Percentiles rank a stretch among this genome's conserved stretches.
phyloP scores from a whole-genome alignment of 306 rosid genomes.

The Fragaria vesca region DNA sequence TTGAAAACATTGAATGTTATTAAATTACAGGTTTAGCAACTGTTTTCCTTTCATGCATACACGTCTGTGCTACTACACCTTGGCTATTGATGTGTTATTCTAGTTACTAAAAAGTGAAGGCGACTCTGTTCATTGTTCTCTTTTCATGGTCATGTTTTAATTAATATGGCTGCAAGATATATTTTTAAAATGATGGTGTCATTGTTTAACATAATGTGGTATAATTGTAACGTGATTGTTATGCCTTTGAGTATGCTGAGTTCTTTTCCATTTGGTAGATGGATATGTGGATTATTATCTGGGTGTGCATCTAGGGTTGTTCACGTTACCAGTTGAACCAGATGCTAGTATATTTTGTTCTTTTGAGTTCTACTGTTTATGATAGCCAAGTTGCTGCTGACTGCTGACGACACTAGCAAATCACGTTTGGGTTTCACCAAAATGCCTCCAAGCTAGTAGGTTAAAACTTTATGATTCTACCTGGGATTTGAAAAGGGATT shows the following conservation, averaged over 20 bases:
- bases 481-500: neutral
- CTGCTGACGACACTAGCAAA: neutral
- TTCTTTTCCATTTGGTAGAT: neutral
- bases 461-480: too few relatives aligned
- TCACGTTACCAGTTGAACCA: neutral
- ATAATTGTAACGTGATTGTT: neutral
- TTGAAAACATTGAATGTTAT: slow-evolving; percentile 7
- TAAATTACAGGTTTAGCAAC: neutral
- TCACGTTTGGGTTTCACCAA: neutral
- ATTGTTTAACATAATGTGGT: neutral
- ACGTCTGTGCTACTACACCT: neutral
- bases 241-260: neutral
- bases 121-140: neutral
- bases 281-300: neutral
- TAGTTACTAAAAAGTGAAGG: neutral
- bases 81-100: neutral
- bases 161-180: neutral
- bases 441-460: neutral
- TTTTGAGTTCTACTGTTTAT: neutral
- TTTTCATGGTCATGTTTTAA: neutral
- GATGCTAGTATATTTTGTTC: neutral
- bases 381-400: neutral
- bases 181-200: neutral
- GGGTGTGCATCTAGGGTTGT: neutral
- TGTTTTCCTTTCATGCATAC: neutral